Evolutionary conservation across 73 alveolate genomes (phyloP), one percentile per base, ranked within the genome.

Genomic region (Paraurostyla sp.): DNA sequence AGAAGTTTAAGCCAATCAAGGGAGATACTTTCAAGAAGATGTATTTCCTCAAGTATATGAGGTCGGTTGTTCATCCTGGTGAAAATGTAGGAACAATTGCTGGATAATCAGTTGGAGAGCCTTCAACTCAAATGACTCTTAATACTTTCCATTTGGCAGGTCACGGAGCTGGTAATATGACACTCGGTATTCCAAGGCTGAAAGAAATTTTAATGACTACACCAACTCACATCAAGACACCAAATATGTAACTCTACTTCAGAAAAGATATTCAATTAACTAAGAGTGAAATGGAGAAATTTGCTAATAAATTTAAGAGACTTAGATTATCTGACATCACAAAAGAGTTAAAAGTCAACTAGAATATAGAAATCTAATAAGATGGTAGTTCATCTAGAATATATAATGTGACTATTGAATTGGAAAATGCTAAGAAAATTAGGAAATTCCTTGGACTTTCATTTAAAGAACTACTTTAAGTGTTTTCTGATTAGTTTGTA

Each of bases 61-160:
- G 95, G 41, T 94, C 99, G 25, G 90, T 98, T 51, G 97, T 97
- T 71, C 99, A 95, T 52, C 99, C 99, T 49, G 99, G 99, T 2
- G 99, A 98, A 83, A 94, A 98, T 90, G 99, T 98, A 13, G 99
- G 99, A 25, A 96, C 98, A 35, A 71, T 98, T 30, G 99, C 99
- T 27, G 99, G 99, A 20, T 95, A 98, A 91, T 97, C 99, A 18
- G 96, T 98, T 15, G 99, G 99, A 59, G 99, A 98, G 84, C 99
- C 99, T 15, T 95, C 99, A 35, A 98, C 99, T 54, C 98, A 98
- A 91, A 97, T 98, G 99, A 98, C 99, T 15, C 86, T 98, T 51
- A 98, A 98, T 84, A 98, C 99, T 29, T 98, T 98, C 97, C 99
- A 98, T 91, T 89, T 98, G 56, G 99, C 99, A 0, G 99, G 99